Conservation (phyloP, 1,284 basidiomycete genomes). For the Austroboletus rostrupii region DNA sequence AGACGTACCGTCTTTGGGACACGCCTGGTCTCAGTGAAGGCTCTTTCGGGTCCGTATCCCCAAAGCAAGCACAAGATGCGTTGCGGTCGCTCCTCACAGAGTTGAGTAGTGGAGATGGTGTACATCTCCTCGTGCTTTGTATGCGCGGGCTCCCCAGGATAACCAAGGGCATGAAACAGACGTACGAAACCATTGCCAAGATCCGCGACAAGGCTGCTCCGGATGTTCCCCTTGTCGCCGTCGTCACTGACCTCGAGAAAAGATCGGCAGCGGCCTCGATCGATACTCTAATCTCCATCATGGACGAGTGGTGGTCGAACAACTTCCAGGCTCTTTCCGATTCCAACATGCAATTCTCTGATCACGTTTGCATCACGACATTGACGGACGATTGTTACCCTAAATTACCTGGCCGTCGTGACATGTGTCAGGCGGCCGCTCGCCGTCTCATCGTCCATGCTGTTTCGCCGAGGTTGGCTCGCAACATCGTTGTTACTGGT, state of each 20-base stretch:
- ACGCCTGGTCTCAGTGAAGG: constrained; percentile 32
- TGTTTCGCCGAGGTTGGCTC: constrained; percentile 21
- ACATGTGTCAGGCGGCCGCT: constrained; percentile 17
- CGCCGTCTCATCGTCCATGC: constrained; percentile 21
- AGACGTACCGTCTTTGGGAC: constrained; percentile 31
- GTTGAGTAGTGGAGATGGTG: constrained; percentile 19
- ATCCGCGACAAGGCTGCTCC: constrained; percentile 21
- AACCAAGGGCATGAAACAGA: constrained; percentile 27
- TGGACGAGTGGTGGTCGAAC: constrained; percentile 33
- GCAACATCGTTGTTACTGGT: constrained; percentile 26
- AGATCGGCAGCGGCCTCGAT: constrained; percentile 13
- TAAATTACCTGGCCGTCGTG: constrained; percentile 19
- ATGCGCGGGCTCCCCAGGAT: constrained; percentile 29
- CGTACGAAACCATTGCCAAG: constrained; percentile 25
- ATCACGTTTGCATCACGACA: constrained; percentile 32
- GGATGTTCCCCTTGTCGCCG: constrained; percentile 22
- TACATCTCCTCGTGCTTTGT: constrained; percentile 31
- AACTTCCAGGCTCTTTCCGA: constrained; percentile 20
- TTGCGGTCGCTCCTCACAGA: constrained; percentile 26
- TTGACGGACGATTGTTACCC: constrained; percentile 26
- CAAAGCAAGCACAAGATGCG: constrained; percentile 27
- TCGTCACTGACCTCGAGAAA: constrained; percentile 35
- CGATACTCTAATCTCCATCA: constrained; percentile 20
- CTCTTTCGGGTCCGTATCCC: constrained; percentile 23
- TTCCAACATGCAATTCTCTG: constrained; percentile 23